phyloP scores from a whole-genome alignment of 805 yeast genomes.

The Metschnikowia hibisci region DNA sequence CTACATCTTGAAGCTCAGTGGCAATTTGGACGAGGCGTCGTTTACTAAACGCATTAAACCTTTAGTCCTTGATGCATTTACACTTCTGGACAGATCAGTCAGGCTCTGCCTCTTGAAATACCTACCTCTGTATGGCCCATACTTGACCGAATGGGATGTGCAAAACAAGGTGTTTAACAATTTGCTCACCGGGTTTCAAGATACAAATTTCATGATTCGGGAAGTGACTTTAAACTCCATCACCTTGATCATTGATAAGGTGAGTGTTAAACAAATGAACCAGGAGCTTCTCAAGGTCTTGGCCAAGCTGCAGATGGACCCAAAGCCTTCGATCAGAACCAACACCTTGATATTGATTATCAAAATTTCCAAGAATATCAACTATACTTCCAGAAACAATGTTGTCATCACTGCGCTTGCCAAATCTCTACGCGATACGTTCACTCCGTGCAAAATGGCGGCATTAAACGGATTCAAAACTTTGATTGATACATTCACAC shows the following conservation, averaged over 20 bases:
- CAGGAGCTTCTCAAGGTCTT: constrained; percentile 76
- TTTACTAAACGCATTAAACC: constrained; percentile 52
- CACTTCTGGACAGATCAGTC: constrained; percentile 70
- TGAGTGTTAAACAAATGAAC: constrained; percentile 77
- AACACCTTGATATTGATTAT: constrained; percentile 70
- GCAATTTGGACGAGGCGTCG: constrained; percentile 24
- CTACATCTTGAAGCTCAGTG: constrained; percentile 37
- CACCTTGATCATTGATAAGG: constrained; percentile 56
- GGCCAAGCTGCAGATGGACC: constrained; percentile 80
- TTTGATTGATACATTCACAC: constrained; percentile 61
- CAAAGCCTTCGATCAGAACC: constrained; percentile 70
- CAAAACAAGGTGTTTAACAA: constrained; percentile 65
- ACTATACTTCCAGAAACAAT: constrained; percentile 53
- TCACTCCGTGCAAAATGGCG: constrained; percentile 67
- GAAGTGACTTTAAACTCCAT: constrained; percentile 72
- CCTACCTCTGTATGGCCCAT: constrained; percentile 51
- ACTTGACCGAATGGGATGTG: constrained; percentile 55
- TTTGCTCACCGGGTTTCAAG: constrained; percentile 78
- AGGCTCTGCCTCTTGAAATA: constrained; percentile 66
- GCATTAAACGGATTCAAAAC: constrained; percentile 71
- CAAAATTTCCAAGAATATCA: constrained; percentile 58
- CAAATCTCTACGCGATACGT: constrained; percentile 77
- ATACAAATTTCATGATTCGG: constrained; percentile 75
- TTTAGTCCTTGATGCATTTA: constrained; percentile 57
- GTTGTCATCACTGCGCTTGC: constrained; percentile 86